phyloP scores from a whole-genome alignment of 805 yeast genomes.

The Candida xiaguanensis region DNA sequence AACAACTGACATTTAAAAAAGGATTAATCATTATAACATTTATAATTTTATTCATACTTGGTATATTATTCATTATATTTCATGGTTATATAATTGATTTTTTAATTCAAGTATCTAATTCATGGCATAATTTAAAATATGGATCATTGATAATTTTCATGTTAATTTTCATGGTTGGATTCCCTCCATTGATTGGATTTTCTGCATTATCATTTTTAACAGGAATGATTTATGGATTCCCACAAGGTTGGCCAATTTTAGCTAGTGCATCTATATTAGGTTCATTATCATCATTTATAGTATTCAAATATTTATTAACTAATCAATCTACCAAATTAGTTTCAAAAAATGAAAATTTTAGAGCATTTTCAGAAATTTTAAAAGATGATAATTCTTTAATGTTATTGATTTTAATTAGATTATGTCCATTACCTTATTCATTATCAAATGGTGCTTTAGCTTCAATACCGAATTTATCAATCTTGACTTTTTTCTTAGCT shows the following conservation, averaged over 20 bases:
- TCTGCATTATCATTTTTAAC: slow-evolving; percentile 59
- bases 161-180: slow-evolving; percentile 63
- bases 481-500: slow-evolving; percentile 63
- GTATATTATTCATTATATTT: slow-evolving; percentile 21
- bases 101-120: slow-evolving; percentile 42
- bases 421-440: slow-evolving; percentile 93
- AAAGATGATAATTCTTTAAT: slow-evolving; percentile 63
- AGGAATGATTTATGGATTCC: slow-evolving; percentile 83
- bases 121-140: slow-evolving; percentile 35
- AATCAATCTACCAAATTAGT: slow-evolving; percentile 60
- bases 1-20: slow-evolving; percentile 16
- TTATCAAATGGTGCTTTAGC: slow-evolving; percentile 90
- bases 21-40: slow-evolving; percentile 13
- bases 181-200: slow-evolving; percentile 90
- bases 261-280: slow-evolving; percentile 70
- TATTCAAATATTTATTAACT: slow-evolving; percentile 58
- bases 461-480: slow-evolving; percentile 71
- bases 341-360: slow-evolving; percentile 57
- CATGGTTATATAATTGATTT: slow-evolving; percentile 32
- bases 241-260: slow-evolving; percentile 74
- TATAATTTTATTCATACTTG: slow-evolving; percentile 15
- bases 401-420: slow-evolving; percentile 65
- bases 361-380: slow-evolving; percentile 70
- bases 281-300: slow-evolving; percentile 67
- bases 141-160: slow-evolving; percentile 48